Percentiles rank a stretch among this genome's conserved stretches.
Conservation (phyloP, 2,329 filamentous ascomycete genomes). For the Elsinoe australis region DNA sequence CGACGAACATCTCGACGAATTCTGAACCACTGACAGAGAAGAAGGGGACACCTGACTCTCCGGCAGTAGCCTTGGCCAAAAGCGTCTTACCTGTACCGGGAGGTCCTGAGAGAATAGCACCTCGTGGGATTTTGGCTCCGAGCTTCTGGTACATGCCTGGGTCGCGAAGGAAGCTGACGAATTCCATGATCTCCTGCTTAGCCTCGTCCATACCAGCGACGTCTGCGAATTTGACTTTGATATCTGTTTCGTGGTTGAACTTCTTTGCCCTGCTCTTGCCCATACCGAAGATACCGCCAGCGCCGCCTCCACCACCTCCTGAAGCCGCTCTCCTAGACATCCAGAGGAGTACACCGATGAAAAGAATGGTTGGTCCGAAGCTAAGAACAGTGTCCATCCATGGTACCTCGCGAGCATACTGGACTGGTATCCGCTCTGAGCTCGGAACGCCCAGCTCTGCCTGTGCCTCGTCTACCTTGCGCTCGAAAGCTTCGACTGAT, state of each 20-base stretch:
- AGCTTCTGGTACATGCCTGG: constrained; percentile 87
- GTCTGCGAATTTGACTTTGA: constrained; percentile 95
- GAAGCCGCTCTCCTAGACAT: constrained; percentile 67
- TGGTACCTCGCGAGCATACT: constrained; percentile 69
- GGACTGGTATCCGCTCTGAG: constrained; percentile 85
- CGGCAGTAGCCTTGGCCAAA: constrained; percentile 92
- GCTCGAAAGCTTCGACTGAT: constrained; percentile 87
- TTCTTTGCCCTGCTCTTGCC: constrained; percentile 92
- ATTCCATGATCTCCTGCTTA: constrained; percentile 98
- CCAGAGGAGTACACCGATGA: constrained; percentile 77
- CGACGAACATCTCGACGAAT: constrained; percentile 99
- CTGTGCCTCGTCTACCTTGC: constrained; percentile 79
- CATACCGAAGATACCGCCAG: constrained; percentile 85
- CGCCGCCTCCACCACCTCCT: constrained; percentile 50
- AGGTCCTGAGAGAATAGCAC: constrained; percentile 92
- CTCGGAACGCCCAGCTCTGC: constrained; percentile 76
- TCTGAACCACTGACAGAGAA: constrained; percentile 98
- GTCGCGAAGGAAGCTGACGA: constrained; percentile 92
- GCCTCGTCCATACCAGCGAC: constrained; percentile 98
- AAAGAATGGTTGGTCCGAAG: constrained; percentile 78
- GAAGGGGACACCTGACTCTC: constrained; percentile 94
- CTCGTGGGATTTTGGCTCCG: constrained; percentile 94
- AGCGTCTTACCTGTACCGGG: constrained; percentile 98
- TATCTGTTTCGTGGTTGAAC: constrained; percentile 92
- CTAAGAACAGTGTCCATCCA: constrained; percentile 65